These are phyloP conservation scores for Cercospora sp. DNA, from an alignment of 2,329 filamentous ascomycete genomes.

Conservation along the genomic window DNA sequence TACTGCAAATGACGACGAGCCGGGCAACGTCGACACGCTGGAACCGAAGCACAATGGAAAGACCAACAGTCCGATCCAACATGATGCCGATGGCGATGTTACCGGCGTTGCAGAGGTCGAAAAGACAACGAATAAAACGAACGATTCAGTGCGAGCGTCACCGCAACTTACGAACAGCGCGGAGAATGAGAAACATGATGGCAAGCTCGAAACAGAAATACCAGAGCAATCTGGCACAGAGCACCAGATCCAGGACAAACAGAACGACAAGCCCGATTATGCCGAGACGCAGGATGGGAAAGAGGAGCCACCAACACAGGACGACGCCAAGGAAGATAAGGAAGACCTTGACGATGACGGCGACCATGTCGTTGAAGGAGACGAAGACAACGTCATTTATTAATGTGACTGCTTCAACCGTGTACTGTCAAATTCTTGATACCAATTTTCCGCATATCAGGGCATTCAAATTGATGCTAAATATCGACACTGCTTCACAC, in stretches of 20 bases:
- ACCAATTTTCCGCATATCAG: neutral
- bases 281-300: conserved; percentile 22
- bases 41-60: neutral
- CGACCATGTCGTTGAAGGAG: conserved; percentile 78
- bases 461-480: no score
- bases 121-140: neutral
- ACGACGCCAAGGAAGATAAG: conserved; percentile 36
- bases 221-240: neutral
- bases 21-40: neutral
- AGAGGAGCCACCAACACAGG: conserved; percentile 18
- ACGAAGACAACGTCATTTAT: conserved; percentile 91
- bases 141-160: neutral
- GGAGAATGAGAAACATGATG: neutral
- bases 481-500: neutral
- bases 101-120: neutral
- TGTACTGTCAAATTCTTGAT: neutral
- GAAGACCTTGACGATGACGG: conserved; percentile 61
- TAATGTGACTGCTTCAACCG: conserved; percentile 45
- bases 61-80: neutral
- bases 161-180: neutral
- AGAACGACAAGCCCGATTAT: conserved; percentile 13
- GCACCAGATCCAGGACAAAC: conserved; percentile 5
- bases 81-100: neutral
- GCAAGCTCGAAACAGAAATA: neutral
- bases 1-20: neutral